phyloP scores from a whole-genome alignment of 176 grass and related monocot genomes.

The Oryza brachyantha region DNA sequence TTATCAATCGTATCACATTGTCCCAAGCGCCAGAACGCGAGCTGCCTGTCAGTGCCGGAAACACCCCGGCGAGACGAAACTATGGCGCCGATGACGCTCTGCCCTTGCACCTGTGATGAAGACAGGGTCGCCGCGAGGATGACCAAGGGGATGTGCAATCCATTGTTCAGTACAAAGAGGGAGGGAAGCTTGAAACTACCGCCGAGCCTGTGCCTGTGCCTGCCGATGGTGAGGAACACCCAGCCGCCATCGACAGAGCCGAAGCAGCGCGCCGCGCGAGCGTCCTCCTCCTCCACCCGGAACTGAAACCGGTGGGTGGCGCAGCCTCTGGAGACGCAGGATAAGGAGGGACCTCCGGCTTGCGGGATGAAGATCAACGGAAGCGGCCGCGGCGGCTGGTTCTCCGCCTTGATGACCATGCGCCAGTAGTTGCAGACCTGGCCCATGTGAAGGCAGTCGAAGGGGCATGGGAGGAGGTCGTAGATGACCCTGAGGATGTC shows the following conservation, averaged over 20 bases:
- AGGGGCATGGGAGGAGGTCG: not conserved
- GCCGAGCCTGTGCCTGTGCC: not conserved
- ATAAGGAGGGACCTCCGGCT: not conserved
- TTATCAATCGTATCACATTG: no score
- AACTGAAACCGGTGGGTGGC: not conserved
- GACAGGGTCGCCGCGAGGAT: not conserved
- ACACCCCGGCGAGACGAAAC: not conserved
- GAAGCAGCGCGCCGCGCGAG: not conserved
- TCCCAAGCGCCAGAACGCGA: not conserved
- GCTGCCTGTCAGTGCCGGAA: no score
- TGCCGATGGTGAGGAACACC: not conserved
- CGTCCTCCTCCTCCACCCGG: not conserved
- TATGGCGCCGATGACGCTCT: not conserved
- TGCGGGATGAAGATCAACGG: not conserved
- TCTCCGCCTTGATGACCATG: not conserved
- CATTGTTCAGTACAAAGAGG: not conserved
- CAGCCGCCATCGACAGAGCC: not conserved
- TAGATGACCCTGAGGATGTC: not conserved
- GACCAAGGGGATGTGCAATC: no score
- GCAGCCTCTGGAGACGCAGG: not conserved
- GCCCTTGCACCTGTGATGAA: not conserved
- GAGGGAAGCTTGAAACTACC: not conserved
- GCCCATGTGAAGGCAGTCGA: not conserved
- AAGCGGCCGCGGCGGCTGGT: not conserved
- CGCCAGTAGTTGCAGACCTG: not conserved